phyloP scores from a whole-genome alignment of 257 asterid genomes.

The Euphrasia confusa region DNA sequence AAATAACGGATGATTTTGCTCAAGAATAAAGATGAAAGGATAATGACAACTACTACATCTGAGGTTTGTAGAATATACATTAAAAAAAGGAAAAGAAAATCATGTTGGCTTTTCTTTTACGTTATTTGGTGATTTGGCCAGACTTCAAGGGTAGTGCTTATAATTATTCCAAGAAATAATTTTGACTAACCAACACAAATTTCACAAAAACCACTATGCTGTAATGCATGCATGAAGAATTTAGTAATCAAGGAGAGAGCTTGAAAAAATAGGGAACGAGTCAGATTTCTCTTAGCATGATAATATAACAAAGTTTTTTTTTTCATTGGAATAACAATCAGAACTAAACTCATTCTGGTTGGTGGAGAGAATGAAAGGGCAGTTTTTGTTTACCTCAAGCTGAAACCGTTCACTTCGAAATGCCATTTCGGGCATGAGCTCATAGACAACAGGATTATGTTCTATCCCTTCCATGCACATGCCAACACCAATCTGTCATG shows the following conservation, averaged over 20 bases:
- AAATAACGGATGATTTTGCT: too few relatives aligned
- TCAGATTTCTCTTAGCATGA: neutral
- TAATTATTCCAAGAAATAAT: too few relatives aligned
- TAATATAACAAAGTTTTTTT: neutral
- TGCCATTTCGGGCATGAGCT: slow-evolving; percentile 98
- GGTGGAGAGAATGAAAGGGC: neutral
- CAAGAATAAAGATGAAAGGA: too few relatives aligned
- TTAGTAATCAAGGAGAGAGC: too few relatives aligned
- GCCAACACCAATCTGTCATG: slow-evolving; percentile 83
- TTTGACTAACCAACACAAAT: too few relatives aligned
- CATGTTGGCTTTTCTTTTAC: neutral
- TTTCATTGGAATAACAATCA: too few relatives aligned
- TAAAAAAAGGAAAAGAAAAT: too few relatives aligned
- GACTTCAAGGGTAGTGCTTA: too few relatives aligned
- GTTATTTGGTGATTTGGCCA: too few relatives aligned
- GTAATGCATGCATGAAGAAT: too few relatives aligned
- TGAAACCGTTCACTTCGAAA: slow-evolving; percentile 55
- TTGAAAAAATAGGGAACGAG: too few relatives aligned
- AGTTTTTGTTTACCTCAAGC: slow-evolving; percentile 52
- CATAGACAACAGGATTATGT: slow-evolving; percentile 91
- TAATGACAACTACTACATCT: neutral
- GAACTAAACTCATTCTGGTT: slow-evolving; percentile 3
- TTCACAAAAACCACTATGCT: too few relatives aligned
- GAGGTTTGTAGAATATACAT: neutral
- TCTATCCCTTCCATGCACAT: slow-evolving; percentile 99